phyloP scores from a whole-genome alignment of 257 asterid species.

The Anisodus tanguticus region DNA sequence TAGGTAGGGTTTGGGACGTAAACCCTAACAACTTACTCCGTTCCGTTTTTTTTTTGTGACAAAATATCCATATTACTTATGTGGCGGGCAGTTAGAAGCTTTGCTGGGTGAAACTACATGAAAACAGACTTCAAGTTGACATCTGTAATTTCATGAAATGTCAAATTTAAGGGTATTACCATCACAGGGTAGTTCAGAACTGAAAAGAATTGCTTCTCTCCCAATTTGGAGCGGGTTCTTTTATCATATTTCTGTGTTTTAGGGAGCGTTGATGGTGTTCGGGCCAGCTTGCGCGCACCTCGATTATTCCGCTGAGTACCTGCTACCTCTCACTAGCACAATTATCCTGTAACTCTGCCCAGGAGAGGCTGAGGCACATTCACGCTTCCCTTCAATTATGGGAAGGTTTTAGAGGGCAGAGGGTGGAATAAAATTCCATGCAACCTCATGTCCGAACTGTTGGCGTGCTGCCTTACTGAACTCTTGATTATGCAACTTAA shows the following conservation, averaged over 20 bases:
- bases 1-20: no score
- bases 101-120: background rate
- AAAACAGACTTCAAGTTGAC: background rate
- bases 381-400: background rate
- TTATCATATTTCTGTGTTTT: background rate
- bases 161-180: background rate
- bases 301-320: background rate
- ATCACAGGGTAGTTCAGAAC: background rate
- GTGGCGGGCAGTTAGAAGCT: background rate
- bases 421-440: background rate
- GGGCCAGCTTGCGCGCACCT: background rate
- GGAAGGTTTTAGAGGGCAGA: background rate
- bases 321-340: background rate
- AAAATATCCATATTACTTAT: background rate
- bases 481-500: background rate
- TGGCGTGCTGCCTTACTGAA: background rate
- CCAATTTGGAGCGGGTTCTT: background rate
- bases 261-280: background rate
- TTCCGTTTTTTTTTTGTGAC: background rate
- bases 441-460: background rate
- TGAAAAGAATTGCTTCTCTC: background rate
- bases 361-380: background rate
- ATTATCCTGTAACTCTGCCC: background rate
- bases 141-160: background rate
- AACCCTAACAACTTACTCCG: background rate